phyloP scores from a whole-genome alignment of 108 stramenopile genomes.

The Skeletonema marinoi region DNA sequence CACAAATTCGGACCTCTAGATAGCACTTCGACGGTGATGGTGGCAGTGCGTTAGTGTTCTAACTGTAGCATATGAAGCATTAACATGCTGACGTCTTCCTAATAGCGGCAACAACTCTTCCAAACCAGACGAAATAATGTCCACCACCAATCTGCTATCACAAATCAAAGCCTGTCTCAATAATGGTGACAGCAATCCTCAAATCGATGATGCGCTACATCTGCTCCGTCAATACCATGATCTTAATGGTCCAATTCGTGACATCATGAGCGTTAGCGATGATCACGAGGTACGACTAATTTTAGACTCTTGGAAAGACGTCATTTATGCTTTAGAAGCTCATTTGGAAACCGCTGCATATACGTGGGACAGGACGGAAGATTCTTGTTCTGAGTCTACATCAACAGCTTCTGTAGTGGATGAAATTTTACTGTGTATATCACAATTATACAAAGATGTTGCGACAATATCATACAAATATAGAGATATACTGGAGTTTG shows the following conservation, averaged over 20 bases:
- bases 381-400: neutral
- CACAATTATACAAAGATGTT: neutral
- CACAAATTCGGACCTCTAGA: too few relatives aligned
- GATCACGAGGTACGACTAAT: neutral
- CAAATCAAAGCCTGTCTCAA: neutral
- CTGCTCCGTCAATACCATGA: neutral
- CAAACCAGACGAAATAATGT: neutral
- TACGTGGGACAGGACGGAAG: neutral
- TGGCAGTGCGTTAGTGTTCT: too few relatives aligned
- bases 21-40: too few relatives aligned
- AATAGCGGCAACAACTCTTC: neutral
- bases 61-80: too few relatives aligned
- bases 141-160: neutral
- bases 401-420: neutral
- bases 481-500: neutral
- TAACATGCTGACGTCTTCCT: too few relatives aligned
- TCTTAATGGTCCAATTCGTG: neutral
- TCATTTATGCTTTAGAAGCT: neutral
- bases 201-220: neutral
- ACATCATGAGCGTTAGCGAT: neutral
- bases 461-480: neutral
- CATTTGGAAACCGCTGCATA: neutral
- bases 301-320: neutral
- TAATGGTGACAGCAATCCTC: neutral
- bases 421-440: neutral